These are phyloP conservation scores for Yamadazyma jaroonii DNA, from an alignment of 1,139 yeast genomes.

Conservation along the genomic window DNA sequence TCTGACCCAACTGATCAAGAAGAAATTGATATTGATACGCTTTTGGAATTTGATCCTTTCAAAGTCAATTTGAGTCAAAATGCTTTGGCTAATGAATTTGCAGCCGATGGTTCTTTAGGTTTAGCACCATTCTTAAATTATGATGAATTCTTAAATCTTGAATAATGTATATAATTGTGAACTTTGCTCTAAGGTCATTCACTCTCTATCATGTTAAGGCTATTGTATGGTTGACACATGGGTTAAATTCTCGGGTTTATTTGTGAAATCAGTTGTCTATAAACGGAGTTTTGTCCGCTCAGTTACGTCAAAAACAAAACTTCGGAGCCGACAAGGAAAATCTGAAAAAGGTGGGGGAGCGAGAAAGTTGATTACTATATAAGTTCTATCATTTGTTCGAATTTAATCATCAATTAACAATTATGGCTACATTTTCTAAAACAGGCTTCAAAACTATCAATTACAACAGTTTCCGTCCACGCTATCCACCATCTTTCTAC, in stretches of 20 bases:
- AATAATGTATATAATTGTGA: neutral
- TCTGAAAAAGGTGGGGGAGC: conserved; percentile 1
- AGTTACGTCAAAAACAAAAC: neutral
- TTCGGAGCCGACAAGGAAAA: neutral
- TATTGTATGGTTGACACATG: no score
- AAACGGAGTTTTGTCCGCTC: no score
- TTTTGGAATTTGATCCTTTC: conserved; percentile 42
- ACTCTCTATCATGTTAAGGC: no score
- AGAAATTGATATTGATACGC: conserved; percentile 21
- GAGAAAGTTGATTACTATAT: conserved; percentile 1
- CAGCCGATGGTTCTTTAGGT: conserved; percentile 68
- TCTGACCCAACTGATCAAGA: conserved; percentile 4
- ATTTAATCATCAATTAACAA: neutral
- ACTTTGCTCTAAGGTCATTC: neutral
- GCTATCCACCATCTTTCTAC: conserved; percentile 57
- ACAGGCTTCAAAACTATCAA: conserved; percentile 53
- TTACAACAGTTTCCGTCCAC: conserved; percentile 65
- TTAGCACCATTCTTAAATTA: conserved; percentile 53
- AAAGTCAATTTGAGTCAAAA: conserved; percentile 35
- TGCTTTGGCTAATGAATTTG: conserved; percentile 50
- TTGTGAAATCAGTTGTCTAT: no score
- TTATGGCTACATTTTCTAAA: conserved; percentile 68
- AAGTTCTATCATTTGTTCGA: neutral
- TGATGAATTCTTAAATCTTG: neutral
- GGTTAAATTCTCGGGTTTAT: no score